A percentile compares a stretch with the other conserved stretches of the same genome.
These are phyloP conservation scores for Aplosporella prunicola DNA, from an alignment of 2,329 filamentous ascomycete genomes.

Conservation along the genomic window DNA sequence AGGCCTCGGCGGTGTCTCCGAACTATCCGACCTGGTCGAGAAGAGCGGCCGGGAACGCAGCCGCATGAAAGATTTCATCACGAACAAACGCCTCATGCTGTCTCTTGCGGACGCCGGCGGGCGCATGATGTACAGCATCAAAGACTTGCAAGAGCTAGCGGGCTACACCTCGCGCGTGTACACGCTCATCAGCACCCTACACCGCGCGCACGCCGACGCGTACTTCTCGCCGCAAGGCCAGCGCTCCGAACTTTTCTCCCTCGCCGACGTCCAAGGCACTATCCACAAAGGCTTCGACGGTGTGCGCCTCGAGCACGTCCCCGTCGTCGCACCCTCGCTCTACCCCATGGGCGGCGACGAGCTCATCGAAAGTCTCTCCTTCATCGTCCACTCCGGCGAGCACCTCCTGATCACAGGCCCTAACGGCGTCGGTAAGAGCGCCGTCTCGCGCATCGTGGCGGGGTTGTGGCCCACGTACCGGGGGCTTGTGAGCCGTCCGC, in stretches of 20 bases:
- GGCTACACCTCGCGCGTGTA: slow-evolving; percentile 96
- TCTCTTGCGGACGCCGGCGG: slow-evolving; percentile 93
- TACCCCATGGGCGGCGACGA: slow-evolving; percentile 89
- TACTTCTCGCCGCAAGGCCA: slow-evolving; percentile 62
- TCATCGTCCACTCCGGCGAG: slow-evolving; percentile 83
- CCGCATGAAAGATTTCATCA: slow-evolving; percentile 98
- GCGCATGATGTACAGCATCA: slow-evolving; percentile 99
- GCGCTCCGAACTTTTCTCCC: slow-evolving; percentile 72
- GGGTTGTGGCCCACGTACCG: slow-evolving; percentile 95
- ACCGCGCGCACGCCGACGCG: slow-evolving; percentile 82
- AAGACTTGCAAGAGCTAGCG: slow-evolving; percentile 89
- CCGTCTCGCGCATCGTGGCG: slow-evolving; percentile 77
- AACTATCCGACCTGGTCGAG: slow-evolving; percentile 45
- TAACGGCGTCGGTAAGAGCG: slow-evolving; percentile 89
- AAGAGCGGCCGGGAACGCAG: slow-evolving; percentile 60
- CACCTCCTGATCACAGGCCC: slow-evolving; percentile 90
- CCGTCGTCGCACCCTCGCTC: slow-evolving; percentile 77
- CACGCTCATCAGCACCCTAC: slow-evolving; percentile 86
- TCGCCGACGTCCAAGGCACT: slow-evolving; percentile 87
- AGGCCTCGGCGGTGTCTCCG: slow-evolving; percentile 64
- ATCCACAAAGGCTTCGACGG: slow-evolving; percentile 93
- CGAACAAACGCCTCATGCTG: slow-evolving; percentile 96
- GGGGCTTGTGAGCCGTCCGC: slow-evolving; percentile 80
- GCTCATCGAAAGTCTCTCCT: slow-evolving; percentile 75
- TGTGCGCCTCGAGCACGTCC: slow-evolving; percentile 84